Percentiles rank a stretch among this genome's conserved stretches.
Conservation (phyloP, 192 early-diverging fungal genomes). For the Umbelopsis sp. region DNA sequence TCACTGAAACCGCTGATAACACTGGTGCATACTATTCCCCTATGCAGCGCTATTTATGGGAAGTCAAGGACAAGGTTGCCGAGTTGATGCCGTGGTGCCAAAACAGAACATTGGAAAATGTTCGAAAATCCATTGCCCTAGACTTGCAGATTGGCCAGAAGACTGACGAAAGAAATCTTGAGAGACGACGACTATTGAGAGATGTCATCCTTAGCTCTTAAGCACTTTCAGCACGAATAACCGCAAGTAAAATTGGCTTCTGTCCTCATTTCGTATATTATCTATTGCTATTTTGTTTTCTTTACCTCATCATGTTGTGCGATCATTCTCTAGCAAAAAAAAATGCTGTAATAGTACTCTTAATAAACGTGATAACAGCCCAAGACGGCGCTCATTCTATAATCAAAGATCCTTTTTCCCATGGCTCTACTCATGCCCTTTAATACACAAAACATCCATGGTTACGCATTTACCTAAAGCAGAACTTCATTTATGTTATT, state of each 20-base stretch:
- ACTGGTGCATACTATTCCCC: slow-evolving; percentile 38
- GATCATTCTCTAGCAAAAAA: background rate
- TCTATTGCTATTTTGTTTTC: background rate
- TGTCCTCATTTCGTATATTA: background rate
- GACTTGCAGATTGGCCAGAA: slow-evolving; percentile 15
- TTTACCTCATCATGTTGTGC: background rate
- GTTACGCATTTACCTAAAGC: no score
- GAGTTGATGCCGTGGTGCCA: slow-evolving; percentile 33
- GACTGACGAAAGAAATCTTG: slow-evolving; percentile 28
- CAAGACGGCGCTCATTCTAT: background rate
- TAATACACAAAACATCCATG: no score
- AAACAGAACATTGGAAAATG: slow-evolving; percentile 1
- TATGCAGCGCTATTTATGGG: slow-evolving; percentile 40
- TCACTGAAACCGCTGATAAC: slow-evolving; percentile 23
- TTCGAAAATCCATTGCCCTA: background rate
- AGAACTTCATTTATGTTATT: no score
- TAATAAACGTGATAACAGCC: background rate
- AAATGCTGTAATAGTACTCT: background rate
- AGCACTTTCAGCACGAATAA: background rate
- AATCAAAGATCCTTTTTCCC: background rate
- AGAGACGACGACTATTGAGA: slow-evolving; percentile 33
- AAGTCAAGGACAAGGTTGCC: slow-evolving; percentile 26
- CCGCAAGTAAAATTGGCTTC: background rate
- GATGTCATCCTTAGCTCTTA: slow-evolving; percentile 17
- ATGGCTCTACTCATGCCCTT: no score